phyloP scores from a whole-genome alignment of 1,284 basidiomycete genomes.

The Microbotryomycetes sp. region DNA sequence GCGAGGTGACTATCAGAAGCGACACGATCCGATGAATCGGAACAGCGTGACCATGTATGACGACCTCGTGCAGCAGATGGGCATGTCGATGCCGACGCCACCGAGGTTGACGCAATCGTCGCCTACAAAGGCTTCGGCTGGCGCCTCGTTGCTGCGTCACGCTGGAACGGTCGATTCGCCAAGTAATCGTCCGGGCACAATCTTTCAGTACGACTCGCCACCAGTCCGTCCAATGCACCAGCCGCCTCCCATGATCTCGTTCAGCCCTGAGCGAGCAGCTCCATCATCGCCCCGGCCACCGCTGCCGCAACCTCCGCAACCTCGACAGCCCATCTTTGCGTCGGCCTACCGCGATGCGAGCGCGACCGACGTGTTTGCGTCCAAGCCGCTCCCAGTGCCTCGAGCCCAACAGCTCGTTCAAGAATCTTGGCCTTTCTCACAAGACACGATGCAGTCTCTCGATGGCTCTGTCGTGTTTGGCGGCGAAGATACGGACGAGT shows the following conservation, averaged over 20 bases:
- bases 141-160: slow-evolving; percentile 8
- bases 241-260: neutral
- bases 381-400: neutral
- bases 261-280: slow-evolving; percentile 5
- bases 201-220: slow-evolving; percentile 26
- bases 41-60: neutral
- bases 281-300: neutral
- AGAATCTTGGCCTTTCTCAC: neutral
- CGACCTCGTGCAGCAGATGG: neutral
- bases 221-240: neutral
- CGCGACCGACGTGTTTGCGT: neutral
- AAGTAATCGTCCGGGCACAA: neutral
- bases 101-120: slow-evolving; percentile 22
- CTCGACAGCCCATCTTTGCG: neutral
- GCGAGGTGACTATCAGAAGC: neutral
- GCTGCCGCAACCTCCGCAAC: neutral
- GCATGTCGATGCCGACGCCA: slow-evolving; percentile 16
- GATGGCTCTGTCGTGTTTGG: neutral
- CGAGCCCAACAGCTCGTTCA: no score
- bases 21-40: neutral
- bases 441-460: neutral
- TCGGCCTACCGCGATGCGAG: neutral
- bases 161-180: neutral
- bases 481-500: neutral
- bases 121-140: slow-evolving; percentile 18